A percentile compares a stretch with the other conserved stretches of the same genome.
Conservation (phyloP, 345 rosid genomes). For the Mercurialis annua region DNA sequence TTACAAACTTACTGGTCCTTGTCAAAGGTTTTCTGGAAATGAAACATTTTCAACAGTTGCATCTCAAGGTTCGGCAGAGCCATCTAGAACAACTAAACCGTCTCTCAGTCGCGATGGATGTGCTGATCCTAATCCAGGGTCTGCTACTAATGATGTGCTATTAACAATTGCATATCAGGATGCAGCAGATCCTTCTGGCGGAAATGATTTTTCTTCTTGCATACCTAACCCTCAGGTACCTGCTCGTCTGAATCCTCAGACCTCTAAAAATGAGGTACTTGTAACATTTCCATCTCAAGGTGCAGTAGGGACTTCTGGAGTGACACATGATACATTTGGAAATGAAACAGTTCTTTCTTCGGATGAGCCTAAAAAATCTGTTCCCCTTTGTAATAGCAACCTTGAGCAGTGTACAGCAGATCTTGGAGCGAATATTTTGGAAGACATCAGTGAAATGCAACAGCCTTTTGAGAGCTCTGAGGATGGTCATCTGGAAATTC, state of each 20-base stretch:
- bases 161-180: constrained; percentile 15
- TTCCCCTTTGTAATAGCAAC: constrained; percentile 13
- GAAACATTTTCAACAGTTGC: background rate
- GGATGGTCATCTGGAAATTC: background rate
- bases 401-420: constrained; percentile 8
- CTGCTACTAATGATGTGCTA: constrained; percentile 12
- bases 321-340: constrained; percentile 9
- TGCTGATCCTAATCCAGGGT: constrained; percentile 3
- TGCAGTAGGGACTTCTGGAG: constrained; percentile 6
- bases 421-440: constrained; percentile 14
- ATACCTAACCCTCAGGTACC: constrained; percentile 8
- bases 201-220: background rate
- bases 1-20: constrained; percentile 15
- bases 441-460: constrained; percentile 6
- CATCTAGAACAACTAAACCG: background rate
- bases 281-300: constrained; percentile 17
- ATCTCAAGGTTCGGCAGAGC: constrained; percentile 19
- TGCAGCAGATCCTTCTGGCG: constrained; percentile 1
- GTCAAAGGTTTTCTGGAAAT: constrained; percentile 9
- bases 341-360: constrained; percentile 11
- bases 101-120: constrained; percentile 5
- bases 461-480: constrained; percentile 1
- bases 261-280: constrained; percentile 13
- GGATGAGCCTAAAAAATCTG: constrained; percentile 15
- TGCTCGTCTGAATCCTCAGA: constrained; percentile 2